Conservation (phyloP, 177 flowering plant species). For the Vitis hybrid region DNA sequence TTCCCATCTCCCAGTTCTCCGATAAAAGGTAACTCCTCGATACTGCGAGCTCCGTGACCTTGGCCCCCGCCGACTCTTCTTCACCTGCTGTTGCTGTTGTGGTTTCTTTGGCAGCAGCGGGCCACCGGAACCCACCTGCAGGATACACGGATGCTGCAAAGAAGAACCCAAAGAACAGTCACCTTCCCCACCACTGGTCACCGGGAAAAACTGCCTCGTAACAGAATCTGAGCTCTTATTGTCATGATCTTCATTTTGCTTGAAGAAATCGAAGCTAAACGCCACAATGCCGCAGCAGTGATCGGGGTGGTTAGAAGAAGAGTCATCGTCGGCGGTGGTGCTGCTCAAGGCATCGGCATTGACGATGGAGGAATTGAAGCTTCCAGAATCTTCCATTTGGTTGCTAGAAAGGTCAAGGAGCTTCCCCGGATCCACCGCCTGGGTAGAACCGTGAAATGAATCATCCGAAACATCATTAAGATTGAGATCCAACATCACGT, state of each 20-base stretch:
- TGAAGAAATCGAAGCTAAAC: slow-evolving; percentile 25
- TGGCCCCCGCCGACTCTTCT: slow-evolving; percentile 64
- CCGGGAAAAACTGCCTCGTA: slow-evolving; percentile 44
- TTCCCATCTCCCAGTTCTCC: slow-evolving; percentile 75
- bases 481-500: slow-evolving; percentile 45
- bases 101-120: slow-evolving; percentile 10
- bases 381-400: slow-evolving; percentile 26
- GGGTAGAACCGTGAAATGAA: slow-evolving; percentile 6
- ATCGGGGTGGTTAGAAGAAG: slow-evolving; percentile 3
- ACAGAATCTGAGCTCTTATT: slow-evolving; percentile 5
- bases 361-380: slow-evolving; percentile 26
- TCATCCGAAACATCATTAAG: slow-evolving; percentile 13
- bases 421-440: background rate
- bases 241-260: background rate
- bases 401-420: slow-evolving; percentile 2
- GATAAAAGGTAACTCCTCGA: slow-evolving; percentile 68
- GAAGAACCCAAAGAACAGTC: slow-evolving; percentile 1
- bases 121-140: slow-evolving; percentile 7
- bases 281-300: background rate
- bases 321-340: slow-evolving; percentile 12
- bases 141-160: slow-evolving; percentile 23
- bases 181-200: background rate
- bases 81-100: slow-evolving; percentile 31
- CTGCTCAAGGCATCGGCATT: slow-evolving; percentile 7
- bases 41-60: slow-evolving; percentile 70